A percentile compares a stretch with the other conserved stretches of the same genome.
Evolutionary conservation across 768 basidiomycete genomes (phyloP).

Genomic region (Trametes cinnabarina): DNA sequence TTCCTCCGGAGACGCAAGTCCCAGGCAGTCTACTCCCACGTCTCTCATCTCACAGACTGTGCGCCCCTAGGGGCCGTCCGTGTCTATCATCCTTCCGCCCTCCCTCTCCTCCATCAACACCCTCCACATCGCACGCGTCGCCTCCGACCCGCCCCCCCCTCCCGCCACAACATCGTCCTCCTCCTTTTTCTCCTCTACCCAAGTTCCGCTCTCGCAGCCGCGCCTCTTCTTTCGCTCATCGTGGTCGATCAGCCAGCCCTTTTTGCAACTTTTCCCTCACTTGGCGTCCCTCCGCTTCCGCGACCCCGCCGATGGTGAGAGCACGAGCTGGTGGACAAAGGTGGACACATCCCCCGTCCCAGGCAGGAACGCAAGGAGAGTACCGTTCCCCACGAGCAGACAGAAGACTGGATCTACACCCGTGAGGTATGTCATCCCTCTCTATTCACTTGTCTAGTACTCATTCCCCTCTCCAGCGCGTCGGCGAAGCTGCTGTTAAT

Average conservation of each 20-base stretch:
- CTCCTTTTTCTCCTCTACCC: not conserved
- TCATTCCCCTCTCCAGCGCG: conserved; percentile 19
- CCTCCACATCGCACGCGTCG: conserved; percentile 11
- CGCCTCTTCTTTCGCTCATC: conserved; percentile 8
- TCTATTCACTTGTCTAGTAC: not conserved
- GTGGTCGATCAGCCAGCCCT: conserved; percentile 15
- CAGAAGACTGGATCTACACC: conserved; percentile 28
- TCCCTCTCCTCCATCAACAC: conserved; percentile 19
- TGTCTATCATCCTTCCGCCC: conserved; percentile 21
- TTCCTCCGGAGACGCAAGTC: not conserved
- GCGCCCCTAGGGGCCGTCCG: conserved; percentile 17
- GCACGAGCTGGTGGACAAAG: too few species aligned
- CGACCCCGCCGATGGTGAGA: too few species aligned
- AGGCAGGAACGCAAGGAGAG: conserved; percentile 28
- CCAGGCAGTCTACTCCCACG: not conserved
- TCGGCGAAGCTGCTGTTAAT: conserved; percentile 26
- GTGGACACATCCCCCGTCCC: too few species aligned
- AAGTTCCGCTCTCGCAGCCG: conserved; percentile 18
- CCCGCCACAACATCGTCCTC: too few species aligned
- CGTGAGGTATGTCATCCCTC: conserved; percentile 23
- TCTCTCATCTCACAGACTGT: conserved; percentile 2
- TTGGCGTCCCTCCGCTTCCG: too few species aligned
- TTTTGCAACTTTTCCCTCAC: too few species aligned
- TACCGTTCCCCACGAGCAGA: conserved; percentile 29
- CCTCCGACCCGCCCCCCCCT: conserved; percentile 10